Base-by-base conservation (phyloP, 2,329 filamentous ascomycete genomes). In the Pseudocercospora eumusae region DNA sequence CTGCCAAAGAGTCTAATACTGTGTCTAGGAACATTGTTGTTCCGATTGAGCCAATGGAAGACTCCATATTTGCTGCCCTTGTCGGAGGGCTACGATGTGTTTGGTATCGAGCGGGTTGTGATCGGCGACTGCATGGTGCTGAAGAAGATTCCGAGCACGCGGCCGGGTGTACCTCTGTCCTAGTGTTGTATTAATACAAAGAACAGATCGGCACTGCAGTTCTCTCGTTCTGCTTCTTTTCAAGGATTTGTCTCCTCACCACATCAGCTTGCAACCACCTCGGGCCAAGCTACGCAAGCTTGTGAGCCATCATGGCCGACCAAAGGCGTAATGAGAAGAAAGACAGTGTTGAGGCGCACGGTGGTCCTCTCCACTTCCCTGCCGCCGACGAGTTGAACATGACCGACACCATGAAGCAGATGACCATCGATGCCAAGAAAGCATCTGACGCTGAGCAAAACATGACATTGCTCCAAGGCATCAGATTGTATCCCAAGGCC, bases 401-500 rank as follows among this genome's bases (percentile, higher is more conserved):
- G 21, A 71, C 66, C 63, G 65, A 69, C 18, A 62, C 62, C 13
- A 71, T 65, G 64, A 63, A 68, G 40, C 64, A 71, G 53, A 74
- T 68, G 3, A 74, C 77, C 64, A 69, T 74, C 61, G 77, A 79
- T 66, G 80, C 80, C 40, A 76, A 76, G 58, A 72, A 72, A 20
- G 80, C 80, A 13, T 79, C 79, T 4, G 79, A 81, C 49, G 80
- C 79, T 61, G 80, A 82, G 66, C 79, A 80, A 62, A 78, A 73
- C 55, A 82, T 82, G 80, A 80, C 78, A 11, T 79, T 96, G 61
- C 73, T 84, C 74, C 86, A 96, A 79, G 92, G 91, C 65, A 82
- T 96, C 75, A 86, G 82, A 72, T 82, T 95, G 25, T 96, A 96
- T 73, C 92, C 91, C 62, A 93, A 96, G 79, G 92, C 92, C 21